A percentile compares a stretch with the other conserved stretches of the same genome.
phyloP scores from a whole-genome alignment of 2,329 filamentous ascomycete species.

The Cercospora nicotianae region DNA sequence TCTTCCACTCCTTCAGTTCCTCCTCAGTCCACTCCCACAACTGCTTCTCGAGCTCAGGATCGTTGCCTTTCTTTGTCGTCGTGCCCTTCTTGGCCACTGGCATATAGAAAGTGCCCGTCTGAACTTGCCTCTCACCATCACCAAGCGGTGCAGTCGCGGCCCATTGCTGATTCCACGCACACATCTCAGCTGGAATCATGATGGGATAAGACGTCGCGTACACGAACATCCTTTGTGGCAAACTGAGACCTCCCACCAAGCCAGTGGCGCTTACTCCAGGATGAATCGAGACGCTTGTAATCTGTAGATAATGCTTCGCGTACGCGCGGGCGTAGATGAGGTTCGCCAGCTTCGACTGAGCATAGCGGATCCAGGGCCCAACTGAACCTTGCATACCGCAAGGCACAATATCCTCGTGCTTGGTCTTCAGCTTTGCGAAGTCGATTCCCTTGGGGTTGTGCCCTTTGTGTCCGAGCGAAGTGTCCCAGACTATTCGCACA shows the following conservation, averaged over 20 bases:
- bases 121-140: constrained; percentile 20
- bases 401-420: constrained; percentile 21
- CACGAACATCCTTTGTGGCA: constrained; percentile 16
- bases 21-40: constrained; percentile 43
- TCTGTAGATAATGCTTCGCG: constrained; percentile 46
- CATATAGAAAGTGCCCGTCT: constrained; percentile 42
- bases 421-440: constrained; percentile 34
- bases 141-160: constrained; percentile 43
- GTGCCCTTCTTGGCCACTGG: constrained; percentile 39
- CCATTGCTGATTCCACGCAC: constrained; percentile 48
- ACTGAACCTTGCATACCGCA: constrained; percentile 1
- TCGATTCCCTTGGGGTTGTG: constrained; percentile 28
- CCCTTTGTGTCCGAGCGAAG: constrained; percentile 30
- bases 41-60: constrained; percentile 30
- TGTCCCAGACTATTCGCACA: constrained; percentile 36
- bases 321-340: constrained; percentile 49
- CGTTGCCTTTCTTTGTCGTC: constrained; percentile 26
- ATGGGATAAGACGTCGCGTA: constrained; percentile 18
- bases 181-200: constrained; percentile 31
- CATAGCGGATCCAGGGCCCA: constrained; percentile 44
- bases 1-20: constrained; percentile 20
- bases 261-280: constrained; percentile 53
- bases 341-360: constrained; percentile 53
- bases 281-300: constrained; percentile 49
- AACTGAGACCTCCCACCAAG: constrained; percentile 34